Conservation (phyloP, 306 rosid species). For the Dryas octopetala region DNA sequence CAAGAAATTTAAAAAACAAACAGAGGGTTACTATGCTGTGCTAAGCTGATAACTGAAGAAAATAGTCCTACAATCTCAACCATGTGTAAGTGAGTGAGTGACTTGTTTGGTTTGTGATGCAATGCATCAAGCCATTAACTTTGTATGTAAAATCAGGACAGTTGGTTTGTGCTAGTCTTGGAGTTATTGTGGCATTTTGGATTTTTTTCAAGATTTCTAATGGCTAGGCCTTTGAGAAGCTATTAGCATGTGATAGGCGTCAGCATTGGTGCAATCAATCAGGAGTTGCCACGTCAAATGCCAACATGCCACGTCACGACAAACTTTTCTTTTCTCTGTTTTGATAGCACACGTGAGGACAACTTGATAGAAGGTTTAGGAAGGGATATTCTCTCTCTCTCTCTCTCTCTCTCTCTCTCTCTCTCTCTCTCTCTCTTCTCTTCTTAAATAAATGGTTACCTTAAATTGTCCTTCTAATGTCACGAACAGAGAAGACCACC, state of each 20-base stretch:
- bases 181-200: neutral
- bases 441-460: no score
- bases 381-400: no score
- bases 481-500: no score
- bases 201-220: neutral
- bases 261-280: neutral
- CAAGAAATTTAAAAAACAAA: neutral
- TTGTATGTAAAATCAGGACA: neutral
- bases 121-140: neutral
- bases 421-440: no score
- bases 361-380: no score
- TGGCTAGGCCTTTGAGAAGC: slow-evolving; percentile 10
- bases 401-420: no score
- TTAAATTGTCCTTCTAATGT: no score
- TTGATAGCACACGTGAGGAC: no score
- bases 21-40: slow-evolving; percentile 9
- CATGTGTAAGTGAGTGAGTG: slow-evolving; percentile 9
- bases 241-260: neutral
- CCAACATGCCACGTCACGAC: slow-evolving; percentile 27
- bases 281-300: slow-evolving; percentile 20
- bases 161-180: neutral
- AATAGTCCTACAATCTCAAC: slow-evolving; percentile 20
- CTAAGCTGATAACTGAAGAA: slow-evolving; percentile 13
- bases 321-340: neutral
- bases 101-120: neutral